Evolutionary conservation across 345 rosid species (phyloP).

Genomic region (Eutrema yunnanense): DNA sequence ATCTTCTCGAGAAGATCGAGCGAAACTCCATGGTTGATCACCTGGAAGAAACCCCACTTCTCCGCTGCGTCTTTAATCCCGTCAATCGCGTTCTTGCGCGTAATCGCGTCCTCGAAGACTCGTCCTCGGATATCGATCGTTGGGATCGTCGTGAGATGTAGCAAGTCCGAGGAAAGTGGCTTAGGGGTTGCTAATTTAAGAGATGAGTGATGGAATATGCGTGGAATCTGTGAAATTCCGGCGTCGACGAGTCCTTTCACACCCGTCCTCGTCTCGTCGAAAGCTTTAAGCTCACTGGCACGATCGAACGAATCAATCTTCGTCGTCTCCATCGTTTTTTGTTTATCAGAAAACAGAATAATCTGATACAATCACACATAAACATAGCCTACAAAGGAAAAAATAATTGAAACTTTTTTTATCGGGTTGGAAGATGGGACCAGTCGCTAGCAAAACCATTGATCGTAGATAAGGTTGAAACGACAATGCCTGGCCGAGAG

Average conservation of each 20-base stretch:
- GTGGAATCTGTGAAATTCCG: slow-evolving; percentile 26
- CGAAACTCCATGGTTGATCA: slow-evolving; percentile 26
- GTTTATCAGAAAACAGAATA: not conserved
- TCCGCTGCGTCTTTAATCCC: slow-evolving; percentile 10
- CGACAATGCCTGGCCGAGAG: not conserved
- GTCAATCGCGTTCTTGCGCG: not conserved
- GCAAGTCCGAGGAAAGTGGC: not conserved
- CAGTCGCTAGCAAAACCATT: not conserved
- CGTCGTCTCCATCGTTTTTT: not conserved
- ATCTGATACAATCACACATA: not conserved
- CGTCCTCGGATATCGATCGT: slow-evolving; percentile 20
- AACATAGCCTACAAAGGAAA: not conserved
- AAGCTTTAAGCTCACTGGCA: slow-evolving; percentile 24
- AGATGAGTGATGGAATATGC: slow-evolving; percentile 21
- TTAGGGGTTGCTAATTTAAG: not conserved
- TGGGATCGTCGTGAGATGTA: slow-evolving; percentile 15
- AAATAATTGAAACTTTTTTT: not conserved
- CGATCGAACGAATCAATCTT: slow-evolving; percentile 15
- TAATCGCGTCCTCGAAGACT: not conserved
- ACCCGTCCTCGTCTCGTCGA: slow-evolving; percentile 32
- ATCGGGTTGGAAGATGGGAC: not conserved
- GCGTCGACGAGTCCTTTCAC: slow-evolving; percentile 36
- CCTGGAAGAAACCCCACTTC: slow-evolving; percentile 32
- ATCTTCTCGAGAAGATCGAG: slow-evolving; percentile 8
- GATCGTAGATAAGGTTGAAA: not conserved